Evolutionary conservation across 768 basidiomycete genomes (phyloP).

Genomic region (Crassisporium funariophilum): DNA sequence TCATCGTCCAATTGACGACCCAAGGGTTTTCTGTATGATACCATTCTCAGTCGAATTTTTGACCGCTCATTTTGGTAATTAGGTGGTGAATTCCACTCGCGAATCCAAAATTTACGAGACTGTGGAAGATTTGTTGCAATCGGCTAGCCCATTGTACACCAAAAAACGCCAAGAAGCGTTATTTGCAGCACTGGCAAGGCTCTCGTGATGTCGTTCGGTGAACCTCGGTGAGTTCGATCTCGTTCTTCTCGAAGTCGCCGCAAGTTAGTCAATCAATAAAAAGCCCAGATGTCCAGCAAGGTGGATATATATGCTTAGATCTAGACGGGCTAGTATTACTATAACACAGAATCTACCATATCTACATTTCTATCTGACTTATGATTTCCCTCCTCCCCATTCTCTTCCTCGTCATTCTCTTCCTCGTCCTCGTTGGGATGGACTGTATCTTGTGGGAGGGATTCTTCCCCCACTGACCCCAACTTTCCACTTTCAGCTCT

Average conservation of each 20-base stretch:
- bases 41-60: not conserved
- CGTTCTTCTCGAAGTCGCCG: too few species aligned
- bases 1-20: slow-evolving; percentile 50
- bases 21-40: slow-evolving; percentile 58
- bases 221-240: not conserved
- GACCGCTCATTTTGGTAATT: slow-evolving; percentile 10
- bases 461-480: slow-evolving; percentile 17
- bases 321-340: not conserved
- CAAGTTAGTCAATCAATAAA: not conserved
- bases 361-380: not conserved
- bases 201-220: slow-evolving; percentile 33
- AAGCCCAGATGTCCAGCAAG: not conserved
- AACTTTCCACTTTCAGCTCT: slow-evolving; percentile 40
- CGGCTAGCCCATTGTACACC: slow-evolving; percentile 56
- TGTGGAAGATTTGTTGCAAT: slow-evolving; percentile 57
- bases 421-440: not conserved
- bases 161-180: slow-evolving; percentile 48
- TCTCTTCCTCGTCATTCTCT: not conserved
- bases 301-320: not conserved
- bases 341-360: not conserved
- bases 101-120: slow-evolving; percentile 47
- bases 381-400: not conserved
- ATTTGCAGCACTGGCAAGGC: slow-evolving; percentile 47
- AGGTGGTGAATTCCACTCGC: slow-evolving; percentile 12
- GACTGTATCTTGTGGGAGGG: slow-evolving; percentile 12